Conservation (phyloP, 208 protist genomes). For the Wallacemonas sp. region DNA sequence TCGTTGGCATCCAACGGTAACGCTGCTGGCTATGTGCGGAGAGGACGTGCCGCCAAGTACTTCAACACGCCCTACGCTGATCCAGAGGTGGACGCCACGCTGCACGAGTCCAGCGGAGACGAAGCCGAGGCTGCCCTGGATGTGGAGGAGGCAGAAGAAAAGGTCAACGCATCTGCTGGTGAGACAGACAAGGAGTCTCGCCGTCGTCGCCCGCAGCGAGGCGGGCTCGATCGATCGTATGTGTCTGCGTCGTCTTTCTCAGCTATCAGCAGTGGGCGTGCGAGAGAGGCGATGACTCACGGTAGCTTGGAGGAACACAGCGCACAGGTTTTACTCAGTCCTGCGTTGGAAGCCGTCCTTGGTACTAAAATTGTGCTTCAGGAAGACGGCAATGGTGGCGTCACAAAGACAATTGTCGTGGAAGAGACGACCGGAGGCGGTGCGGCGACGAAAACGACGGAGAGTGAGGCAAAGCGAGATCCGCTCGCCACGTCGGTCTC, state of each 20-base stretch:
- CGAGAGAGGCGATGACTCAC: no score
- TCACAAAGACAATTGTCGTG: conserved; percentile 35
- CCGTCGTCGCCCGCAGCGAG: not conserved
- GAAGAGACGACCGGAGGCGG: not conserved
- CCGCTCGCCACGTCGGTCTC: no score
- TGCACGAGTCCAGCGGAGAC: conserved; percentile 35
- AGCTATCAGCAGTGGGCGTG: not conserved
- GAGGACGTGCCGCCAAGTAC: not conserved
- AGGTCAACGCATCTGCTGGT: not conserved
- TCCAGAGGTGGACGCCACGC: conserved; percentile 44
- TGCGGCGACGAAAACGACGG: not conserved
- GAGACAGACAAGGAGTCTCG: not conserved
- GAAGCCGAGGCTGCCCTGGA: not conserved
- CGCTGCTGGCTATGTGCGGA: no score
- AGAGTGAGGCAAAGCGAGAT: not conserved
- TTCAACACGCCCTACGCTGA: conserved; percentile 34
- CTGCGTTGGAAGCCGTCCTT: conserved; percentile 8
- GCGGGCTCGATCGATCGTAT: not conserved
- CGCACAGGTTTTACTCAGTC: not conserved
- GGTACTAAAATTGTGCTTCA: conserved; percentile 40
- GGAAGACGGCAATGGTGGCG: conserved; percentile 33
- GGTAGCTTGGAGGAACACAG: no score
- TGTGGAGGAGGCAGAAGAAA: not conserved
- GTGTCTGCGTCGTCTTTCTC: not conserved
- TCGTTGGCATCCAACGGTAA: conserved; percentile 1